Conservation (phyloP, 495 filamentous ascomycete genomes). For the Aspergillus indologenus region DNA sequence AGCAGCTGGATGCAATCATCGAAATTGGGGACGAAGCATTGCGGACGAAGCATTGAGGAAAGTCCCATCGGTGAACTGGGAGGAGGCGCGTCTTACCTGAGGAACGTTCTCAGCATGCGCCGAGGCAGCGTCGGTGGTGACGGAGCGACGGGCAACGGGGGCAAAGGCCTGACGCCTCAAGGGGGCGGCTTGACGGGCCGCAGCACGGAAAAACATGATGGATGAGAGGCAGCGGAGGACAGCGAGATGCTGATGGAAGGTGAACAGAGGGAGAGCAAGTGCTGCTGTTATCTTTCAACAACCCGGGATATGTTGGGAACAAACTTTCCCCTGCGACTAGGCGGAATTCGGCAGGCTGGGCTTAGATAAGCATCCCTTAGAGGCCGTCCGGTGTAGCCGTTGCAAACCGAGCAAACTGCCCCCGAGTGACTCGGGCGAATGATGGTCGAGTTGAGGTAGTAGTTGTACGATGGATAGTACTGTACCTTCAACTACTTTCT, state of each 20-base stretch:
- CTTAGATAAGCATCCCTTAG: constrained; percentile 39
- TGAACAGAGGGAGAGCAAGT: constrained; percentile 20
- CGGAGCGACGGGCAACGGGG: constrained; percentile 62
- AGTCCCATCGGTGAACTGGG: too few relatives aligned
- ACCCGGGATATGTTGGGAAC: constrained; percentile 42
- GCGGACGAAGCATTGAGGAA: too few relatives aligned
- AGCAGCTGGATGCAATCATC: too few relatives aligned
- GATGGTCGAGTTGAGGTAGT: too few relatives aligned
- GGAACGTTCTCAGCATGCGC: constrained; percentile 77
- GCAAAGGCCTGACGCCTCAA: constrained; percentile 53
- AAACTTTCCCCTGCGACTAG: constrained; percentile 35
- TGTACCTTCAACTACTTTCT: background rate
- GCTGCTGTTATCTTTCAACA: constrained; percentile 27
- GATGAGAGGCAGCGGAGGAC: constrained; percentile 18
- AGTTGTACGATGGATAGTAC: too few relatives aligned
- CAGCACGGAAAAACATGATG: constrained; percentile 47
- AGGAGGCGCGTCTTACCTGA: constrained; percentile 47
- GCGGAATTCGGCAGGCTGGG: constrained; percentile 13
- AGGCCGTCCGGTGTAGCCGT: constrained; percentile 33
- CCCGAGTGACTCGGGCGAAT: background rate
- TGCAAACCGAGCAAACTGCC: constrained; percentile 35
- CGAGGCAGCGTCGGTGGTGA: constrained; percentile 92
- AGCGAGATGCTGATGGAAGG: constrained; percentile 27
- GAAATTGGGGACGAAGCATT: too few relatives aligned
- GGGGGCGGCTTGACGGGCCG: constrained; percentile 48